Evolutionary conservation across 352 stramenopile genomes (phyloP).

Genomic region (Pythium coloratum): DNA sequence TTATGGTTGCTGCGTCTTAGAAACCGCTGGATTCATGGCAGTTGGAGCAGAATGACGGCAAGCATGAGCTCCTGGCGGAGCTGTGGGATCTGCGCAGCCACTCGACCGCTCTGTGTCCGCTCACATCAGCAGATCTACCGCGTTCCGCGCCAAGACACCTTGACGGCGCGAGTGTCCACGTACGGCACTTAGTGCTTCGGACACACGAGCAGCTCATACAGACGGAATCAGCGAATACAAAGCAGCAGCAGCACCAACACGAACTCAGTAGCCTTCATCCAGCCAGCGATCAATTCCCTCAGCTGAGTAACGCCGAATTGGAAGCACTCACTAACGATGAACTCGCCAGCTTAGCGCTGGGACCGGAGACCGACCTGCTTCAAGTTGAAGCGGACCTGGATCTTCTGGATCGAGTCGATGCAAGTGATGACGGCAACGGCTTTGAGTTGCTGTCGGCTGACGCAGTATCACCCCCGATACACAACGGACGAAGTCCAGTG

Average conservation of each 20-base stretch:
- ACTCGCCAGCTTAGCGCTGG: constrained; percentile 19
- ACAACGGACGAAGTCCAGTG: not conserved
- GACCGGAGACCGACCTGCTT: constrained; percentile 20
- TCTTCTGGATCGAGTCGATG: not conserved
- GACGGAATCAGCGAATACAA: constrained; percentile 4
- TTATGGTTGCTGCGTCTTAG: not conserved
- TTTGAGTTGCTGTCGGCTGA: constrained; percentile 10
- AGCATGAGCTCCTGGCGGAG: constrained; percentile 16
- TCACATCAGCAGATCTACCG: constrained; percentile 29
- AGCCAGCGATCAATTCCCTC: constrained; percentile 26
- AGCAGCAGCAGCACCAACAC: not conserved
- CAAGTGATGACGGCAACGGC: constrained; percentile 4
- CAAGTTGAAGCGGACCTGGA: constrained; percentile 16
- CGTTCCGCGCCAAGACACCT: constrained; percentile 4
- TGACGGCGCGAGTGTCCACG: not conserved
- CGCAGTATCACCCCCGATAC: constrained; percentile 1
- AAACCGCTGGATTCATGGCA: constrained; percentile 2
- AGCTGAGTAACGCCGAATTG: constrained; percentile 26
- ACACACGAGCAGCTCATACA: constrained; percentile 19
- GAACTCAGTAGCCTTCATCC: not conserved
- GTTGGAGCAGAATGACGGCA: constrained; percentile 15
- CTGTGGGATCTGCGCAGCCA: constrained; percentile 27
- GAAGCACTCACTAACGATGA: constrained; percentile 31
- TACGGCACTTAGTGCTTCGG: constrained; percentile 18
- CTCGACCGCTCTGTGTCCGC: constrained; percentile 24